Base-by-base conservation (phyloP, 2,329 filamentous ascomycete genomes). In the Cadophora sp. region DNA sequence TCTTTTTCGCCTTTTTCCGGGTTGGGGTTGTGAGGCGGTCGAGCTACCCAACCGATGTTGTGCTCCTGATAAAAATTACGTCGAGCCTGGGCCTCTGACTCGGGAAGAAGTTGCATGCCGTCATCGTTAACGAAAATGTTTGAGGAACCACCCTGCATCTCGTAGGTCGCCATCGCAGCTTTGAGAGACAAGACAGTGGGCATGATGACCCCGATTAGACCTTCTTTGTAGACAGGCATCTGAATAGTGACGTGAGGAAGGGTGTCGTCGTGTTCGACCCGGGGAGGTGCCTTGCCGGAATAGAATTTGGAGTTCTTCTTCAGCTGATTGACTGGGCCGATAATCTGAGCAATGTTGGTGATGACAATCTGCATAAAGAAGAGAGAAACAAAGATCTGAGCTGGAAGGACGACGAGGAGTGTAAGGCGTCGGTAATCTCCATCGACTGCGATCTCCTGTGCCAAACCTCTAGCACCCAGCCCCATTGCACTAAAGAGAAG, bases 91-190 rank as follows among this genome's bases (percentile, higher is more conserved):
- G 83, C 81, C 16, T 86, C 80, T 14, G 85, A 81, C 3, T 80
- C 79, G 2, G 83, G 79, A 19, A 91, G 80, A 40, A 89, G 78
- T 76, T 90, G 88, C 84, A 91, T 87, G 66, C 89, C 89, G 71
- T 91, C 89, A 66, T 91, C 89, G 71, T 91, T 91, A 76, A 91
- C 79, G 73, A 90, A 90, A 70, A 91, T 89, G 73, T 87, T 90
- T 29, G 89, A 89, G 0, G 87, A 86, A 8, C 89, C 89, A n/a
- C 89, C 89, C 75, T 86, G 84, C 72, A 85, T 78, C 71, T 88
- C 86, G 71, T 88, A 89, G 14, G 85, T 85, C 43, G 85, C 85
- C 69, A 88, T 87, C 22, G 86, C 86, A 16, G 82, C 82, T 74
- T 86, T 87, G 40, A 88, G 77, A 3, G 84, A 87, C 24, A 83